Percentiles rank a stretch among this genome's conserved stretches.
Conservation (phyloP, 2,329 filamentous ascomycete species). For the Samsoniella hepiali region DNA sequence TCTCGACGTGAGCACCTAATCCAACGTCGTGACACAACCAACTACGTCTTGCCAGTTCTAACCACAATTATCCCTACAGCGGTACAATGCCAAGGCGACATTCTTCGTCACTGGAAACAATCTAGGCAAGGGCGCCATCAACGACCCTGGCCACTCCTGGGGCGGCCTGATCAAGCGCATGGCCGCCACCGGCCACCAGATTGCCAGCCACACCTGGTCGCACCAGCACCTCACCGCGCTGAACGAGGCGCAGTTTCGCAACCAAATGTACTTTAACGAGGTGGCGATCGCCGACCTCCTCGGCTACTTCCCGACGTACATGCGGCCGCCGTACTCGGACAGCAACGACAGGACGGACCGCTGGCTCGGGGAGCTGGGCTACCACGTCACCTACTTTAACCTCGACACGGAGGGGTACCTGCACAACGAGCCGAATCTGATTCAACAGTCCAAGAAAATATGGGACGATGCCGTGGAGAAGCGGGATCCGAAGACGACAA, state of each 20-base stretch:
- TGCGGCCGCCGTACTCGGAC: conserved; percentile 47
- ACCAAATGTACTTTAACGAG: conserved; percentile 44
- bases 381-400: conserved; percentile 58
- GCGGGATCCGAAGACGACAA: conserved; percentile 23
- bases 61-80: conserved; percentile 19
- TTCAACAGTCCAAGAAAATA: conserved; percentile 42
- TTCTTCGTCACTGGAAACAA: conserved; percentile 38
- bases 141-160: conserved; percentile 36
- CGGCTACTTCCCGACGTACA: conserved; percentile 41
- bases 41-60: background rate
- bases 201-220: conserved; percentile 53
- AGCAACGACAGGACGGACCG: conserved; percentile 39
- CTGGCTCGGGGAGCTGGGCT: conserved; percentile 45
- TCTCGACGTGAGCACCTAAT: conserved; percentile 25
- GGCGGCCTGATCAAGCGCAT: conserved; percentile 41
- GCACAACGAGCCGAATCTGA: conserved; percentile 46
- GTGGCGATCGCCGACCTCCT: conserved; percentile 40
- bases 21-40: background rate
- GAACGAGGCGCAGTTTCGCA: conserved; percentile 31
- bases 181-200: conserved; percentile 54
- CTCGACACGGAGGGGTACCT: conserved; percentile 60
- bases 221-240: conserved; percentile 42
- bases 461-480: conserved; percentile 38
- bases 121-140: conserved; percentile 41
- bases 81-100: conserved; percentile 37